Base-by-base conservation (phyloP, 257 asterid genomes). In the Solanum boliviense region DNA sequence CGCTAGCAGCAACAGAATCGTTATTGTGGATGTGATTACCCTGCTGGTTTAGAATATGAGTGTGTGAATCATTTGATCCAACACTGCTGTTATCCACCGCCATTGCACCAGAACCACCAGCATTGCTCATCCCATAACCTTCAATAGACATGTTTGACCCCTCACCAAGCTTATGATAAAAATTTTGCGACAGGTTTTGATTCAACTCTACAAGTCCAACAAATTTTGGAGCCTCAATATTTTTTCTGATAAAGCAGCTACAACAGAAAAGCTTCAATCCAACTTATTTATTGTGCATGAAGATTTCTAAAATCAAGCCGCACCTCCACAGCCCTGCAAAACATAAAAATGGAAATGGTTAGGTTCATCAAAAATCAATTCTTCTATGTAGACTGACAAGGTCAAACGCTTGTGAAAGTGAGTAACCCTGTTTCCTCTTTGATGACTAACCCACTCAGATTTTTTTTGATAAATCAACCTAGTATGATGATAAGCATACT, bases 91-190 rank as follows among this genome's bases (percentile, higher is more conserved):
- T 95, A 89, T 93, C 98, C 92, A 94, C 78, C 0, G 98, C 89
- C 98, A 96, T 96, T 75, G 98, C 96, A 89, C 94, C 95, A 25
- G 99, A 96, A 46, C 98, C 98, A 86, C 98, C 98, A 25, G 95
- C 98, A 75, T 89, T 95, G 94, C 96, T 95, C 97, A 95, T 96
- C 87, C 93, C 96, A 56, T 90, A 94, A 92, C 99, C 95, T 74
- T 96, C 98, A 3, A 91, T 88, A 1, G 98, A 96, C 98, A 96
- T 93, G 91, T 94, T 91, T 41, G 98, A 94, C 29, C 98, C 99
- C 93, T 96, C 97, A 7, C 93, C 90, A 70, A 96, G 98, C 95
- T 95, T 94, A 91, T 92, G 96, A 91, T 96, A 94, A 89, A 95
- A 93, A 87, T 89, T 92, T 84, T 95, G 98, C 1, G 94, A 88